phyloP scores from a whole-genome alignment of 2,329 filamentous ascomycete genomes.

The Coniochaeta hoffmannii region DNA sequence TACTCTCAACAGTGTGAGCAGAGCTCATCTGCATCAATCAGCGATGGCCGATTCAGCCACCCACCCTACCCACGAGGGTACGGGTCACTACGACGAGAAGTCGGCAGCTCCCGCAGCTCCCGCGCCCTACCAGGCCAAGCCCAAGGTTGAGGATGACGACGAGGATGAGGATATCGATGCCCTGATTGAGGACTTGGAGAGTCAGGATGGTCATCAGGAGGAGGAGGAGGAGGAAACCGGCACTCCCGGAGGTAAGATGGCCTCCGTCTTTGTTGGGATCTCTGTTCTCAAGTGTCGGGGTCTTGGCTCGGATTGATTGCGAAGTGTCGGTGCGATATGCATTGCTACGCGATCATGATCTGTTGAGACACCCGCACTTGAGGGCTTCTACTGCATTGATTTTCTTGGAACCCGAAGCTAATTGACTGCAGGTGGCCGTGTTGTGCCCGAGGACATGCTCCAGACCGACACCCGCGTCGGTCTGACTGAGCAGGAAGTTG shows the following conservation, averaged over 20 bases:
- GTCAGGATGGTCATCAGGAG: conserved; percentile 62
- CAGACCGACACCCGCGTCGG: conserved; percentile 65
- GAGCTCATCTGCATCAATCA: conserved; percentile 16
- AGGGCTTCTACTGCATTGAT: background rate
- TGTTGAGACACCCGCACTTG: background rate
- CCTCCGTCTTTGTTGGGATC: background rate
- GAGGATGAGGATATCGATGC: conserved; percentile 80
- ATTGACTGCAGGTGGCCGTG: conserved; percentile 32
- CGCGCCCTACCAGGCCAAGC: conserved; percentile 24
- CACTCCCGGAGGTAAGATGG: background rate
- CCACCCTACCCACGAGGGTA: conserved; percentile 37
- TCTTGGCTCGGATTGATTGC: background rate
- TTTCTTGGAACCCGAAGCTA: background rate
- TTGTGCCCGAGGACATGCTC: conserved; percentile 62
- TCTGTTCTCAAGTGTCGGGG: background rate
- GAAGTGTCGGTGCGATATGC: background rate
- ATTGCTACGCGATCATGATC: background rate
- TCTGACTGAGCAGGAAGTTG: conserved; percentile 65
- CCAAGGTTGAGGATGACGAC: conserved; percentile 50
- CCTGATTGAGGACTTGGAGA: conserved; percentile 82
- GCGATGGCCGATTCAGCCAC: conserved; percentile 41
- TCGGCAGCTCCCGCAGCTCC: conserved; percentile 10
- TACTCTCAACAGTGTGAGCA: conserved; percentile 14
- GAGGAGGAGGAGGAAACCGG: background rate
- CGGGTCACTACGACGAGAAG: conserved; percentile 61